Conservation (phyloP, 1,284 basidiomycete species). For the Tetrapyrgos nigripes region DNA sequence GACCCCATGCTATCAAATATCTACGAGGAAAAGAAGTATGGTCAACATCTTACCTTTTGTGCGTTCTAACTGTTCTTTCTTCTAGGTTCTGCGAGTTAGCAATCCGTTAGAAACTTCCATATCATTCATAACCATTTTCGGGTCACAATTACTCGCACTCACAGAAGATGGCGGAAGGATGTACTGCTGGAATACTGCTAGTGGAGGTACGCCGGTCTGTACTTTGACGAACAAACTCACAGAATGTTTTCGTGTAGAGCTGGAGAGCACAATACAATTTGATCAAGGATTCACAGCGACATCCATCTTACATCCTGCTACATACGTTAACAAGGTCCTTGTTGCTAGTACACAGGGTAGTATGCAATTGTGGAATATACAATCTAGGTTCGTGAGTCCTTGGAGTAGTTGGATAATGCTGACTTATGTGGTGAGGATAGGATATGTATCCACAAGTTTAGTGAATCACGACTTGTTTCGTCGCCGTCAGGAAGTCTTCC, state of each 20-base stretch:
- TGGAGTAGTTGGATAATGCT: slow-evolving; percentile 4
- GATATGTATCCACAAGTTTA: slow-evolving; percentile 71
- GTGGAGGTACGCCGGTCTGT: slow-evolving; percentile 52
- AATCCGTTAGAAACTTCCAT: slow-evolving; percentile 71
- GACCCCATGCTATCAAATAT: slow-evolving; percentile 79
- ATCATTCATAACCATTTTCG: slow-evolving; percentile 77
- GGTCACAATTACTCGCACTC: slow-evolving; percentile 79
- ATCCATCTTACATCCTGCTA: slow-evolving; percentile 89
- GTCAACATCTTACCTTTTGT: slow-evolving; percentile 17
- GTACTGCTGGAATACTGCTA: slow-evolving; percentile 80
- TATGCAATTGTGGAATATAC: slow-evolving; percentile 95
- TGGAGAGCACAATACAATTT: slow-evolving; percentile 75
- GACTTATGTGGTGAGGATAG: slow-evolving; percentile 41
- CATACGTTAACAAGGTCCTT: slow-evolving; percentile 96
- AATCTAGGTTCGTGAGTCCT: slow-evolving; percentile 63
- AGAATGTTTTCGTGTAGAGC: slow-evolving; percentile 41
- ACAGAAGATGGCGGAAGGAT: slow-evolving; percentile 84
- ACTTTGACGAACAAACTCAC: background rate
- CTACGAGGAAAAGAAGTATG: slow-evolving; percentile 86
- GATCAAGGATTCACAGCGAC: slow-evolving; percentile 85
- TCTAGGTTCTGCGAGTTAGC: slow-evolving; percentile 56
- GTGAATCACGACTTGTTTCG: slow-evolving; percentile 55
- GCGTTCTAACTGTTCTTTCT: slow-evolving; percentile 15
- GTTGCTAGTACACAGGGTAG: slow-evolving; percentile 84
- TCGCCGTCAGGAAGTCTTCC: slow-evolving; percentile 27